Evolutionary conservation across 192 early-diverging fungal species (phyloP), one percentile per base, ranked within the genome.

Genomic region (Phycomyces blakesleeanus): DNA sequence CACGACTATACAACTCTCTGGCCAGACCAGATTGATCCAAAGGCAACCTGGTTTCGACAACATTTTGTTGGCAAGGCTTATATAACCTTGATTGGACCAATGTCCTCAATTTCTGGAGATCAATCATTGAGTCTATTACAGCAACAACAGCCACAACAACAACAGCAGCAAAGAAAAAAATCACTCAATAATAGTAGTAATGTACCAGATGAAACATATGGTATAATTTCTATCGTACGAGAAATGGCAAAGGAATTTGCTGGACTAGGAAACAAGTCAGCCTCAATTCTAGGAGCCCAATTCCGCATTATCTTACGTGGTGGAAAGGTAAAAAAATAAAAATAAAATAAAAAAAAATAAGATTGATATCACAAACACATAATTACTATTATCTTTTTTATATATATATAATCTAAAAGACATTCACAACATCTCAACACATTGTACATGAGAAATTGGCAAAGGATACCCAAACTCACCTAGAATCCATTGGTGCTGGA

Each of bases 21-120:
- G 44, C 44, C 44, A 40, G 61, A 64, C 34, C 61, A 63, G 41
- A 51, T 57, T 61, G 68, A 63, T 56, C 21, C 42, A 24, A 26
- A 16, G n/a, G 61, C 56, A 1, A 51, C 26, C 1, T 63, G 69
- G 69, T 71, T 71, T 18, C 38, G 62, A 22, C 37, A 50, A 16
- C 56, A 71, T 59, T 71, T 71, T 25, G 42, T 55, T 8, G 61
- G 62, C 1, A 59, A 66, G 18, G 44, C 63, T 39, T 71, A 71
- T 41, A 21, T 54, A 8, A 54, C 38, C 25, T 11, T 47, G 44
- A 47, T 47, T n/a, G 44, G 44, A 47, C 44, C 44, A 2, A 47
- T 47, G 44, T 34, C 29, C 29, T 34, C 29, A 5, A 34, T 5
- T n/a, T n/a, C n/a, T n/a, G n/a, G n/a, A n/a, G n/a, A n/a, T n/a